Evolutionary conservation across 768 basidiomycete genomes (phyloP).

Genomic region (Dentipellis sp.): DNA sequence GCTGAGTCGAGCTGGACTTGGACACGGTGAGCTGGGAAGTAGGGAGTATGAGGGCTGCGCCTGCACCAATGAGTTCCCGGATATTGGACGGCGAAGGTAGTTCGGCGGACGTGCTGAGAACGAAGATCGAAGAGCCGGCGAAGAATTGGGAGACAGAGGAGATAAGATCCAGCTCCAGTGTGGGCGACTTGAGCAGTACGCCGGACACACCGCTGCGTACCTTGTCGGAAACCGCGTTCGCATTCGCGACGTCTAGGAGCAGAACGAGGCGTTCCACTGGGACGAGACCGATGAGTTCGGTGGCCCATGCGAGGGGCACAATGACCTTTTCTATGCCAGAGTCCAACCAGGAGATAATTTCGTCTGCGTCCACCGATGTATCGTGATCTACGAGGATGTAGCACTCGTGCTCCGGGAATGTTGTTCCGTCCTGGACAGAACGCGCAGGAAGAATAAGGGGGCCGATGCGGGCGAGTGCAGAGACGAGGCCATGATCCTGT

Average conservation of each 20-base stretch:
- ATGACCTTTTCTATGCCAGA: slow-evolving; percentile 75
- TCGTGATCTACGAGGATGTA: slow-evolving; percentile 51
- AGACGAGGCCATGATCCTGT: slow-evolving; percentile 28
- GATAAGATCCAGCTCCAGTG: slow-evolving; percentile 68
- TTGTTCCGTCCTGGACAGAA: slow-evolving; percentile 19
- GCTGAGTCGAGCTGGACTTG: slow-evolving; percentile 40
- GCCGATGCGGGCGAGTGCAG: slow-evolving; percentile 63
- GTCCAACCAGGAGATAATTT: slow-evolving; percentile 61
- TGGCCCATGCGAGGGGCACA: slow-evolving; percentile 55
- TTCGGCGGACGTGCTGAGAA: slow-evolving; percentile 39
- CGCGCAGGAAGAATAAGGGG: slow-evolving; percentile 53
- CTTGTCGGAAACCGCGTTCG: slow-evolving; percentile 67
- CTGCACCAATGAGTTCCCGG: slow-evolving; percentile 46
- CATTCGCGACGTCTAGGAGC: slow-evolving; percentile 64
- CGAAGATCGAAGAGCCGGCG: slow-evolving; percentile 49
- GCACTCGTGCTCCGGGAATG: slow-evolving; percentile 23
- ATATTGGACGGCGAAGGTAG: slow-evolving; percentile 54
- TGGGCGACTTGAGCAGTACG: slow-evolving; percentile 67
- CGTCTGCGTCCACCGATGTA: slow-evolving; percentile 37
- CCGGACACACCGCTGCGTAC: slow-evolving; percentile 68
- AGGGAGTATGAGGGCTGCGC: slow-evolving; percentile 64
- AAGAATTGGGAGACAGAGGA: slow-evolving; percentile 73
- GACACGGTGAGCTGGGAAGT: slow-evolving; percentile 57
- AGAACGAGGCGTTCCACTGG: slow-evolving; percentile 68
- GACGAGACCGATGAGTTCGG: slow-evolving; percentile 56